Evolutionary conservation across 177 flowering plant genomes (phyloP).

Genomic region (Vitis hybrid): DNA sequence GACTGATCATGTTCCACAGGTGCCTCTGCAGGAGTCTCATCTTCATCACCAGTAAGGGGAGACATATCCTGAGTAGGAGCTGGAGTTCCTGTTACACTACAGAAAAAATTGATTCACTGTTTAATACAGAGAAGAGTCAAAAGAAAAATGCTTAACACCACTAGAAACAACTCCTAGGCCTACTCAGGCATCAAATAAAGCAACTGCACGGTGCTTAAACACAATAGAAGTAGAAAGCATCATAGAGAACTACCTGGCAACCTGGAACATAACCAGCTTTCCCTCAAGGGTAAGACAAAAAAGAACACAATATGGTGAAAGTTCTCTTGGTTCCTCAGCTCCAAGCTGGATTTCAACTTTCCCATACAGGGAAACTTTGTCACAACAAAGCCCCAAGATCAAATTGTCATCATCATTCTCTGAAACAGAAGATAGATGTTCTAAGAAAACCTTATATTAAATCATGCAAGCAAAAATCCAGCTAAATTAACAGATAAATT

Average conservation of each 20-base stretch:
- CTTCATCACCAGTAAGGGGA: constrained; percentile 35
- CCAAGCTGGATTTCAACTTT: constrained; percentile 52
- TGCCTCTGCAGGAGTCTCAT: constrained; percentile 16
- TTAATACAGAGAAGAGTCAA: neutral
- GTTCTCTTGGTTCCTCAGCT: constrained; percentile 55
- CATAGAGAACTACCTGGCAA: constrained; percentile 60
- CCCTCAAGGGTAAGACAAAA: constrained; percentile 88
- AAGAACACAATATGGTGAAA: constrained; percentile 71
- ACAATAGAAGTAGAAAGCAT: neutral
- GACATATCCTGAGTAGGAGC: constrained; percentile 22
- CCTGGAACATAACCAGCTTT: constrained; percentile 66
- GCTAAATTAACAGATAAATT: constrained; percentile 1
- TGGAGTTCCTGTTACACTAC: constrained; percentile 45
- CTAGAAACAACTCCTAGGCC: neutral
- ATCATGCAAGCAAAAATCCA: neutral
- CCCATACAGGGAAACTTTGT: constrained; percentile 53
- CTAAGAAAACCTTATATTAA: constrained; percentile 1
- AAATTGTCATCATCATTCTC: constrained; percentile 84
- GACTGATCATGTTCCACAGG: constrained; percentile 18
- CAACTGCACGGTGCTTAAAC: neutral
- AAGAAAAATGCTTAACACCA: neutral
- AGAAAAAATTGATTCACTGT: constrained; percentile 21
- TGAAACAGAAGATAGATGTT: constrained; percentile 26
- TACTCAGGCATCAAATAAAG: neutral
- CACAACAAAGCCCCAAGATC: constrained; percentile 72